Percentiles rank a stretch among this genome's conserved stretches.
These are phyloP conservation scores for Sporothrix dimorphospora DNA, from an alignment of 2,329 filamentous ascomycete genomes.

Conservation along the genomic window DNA sequence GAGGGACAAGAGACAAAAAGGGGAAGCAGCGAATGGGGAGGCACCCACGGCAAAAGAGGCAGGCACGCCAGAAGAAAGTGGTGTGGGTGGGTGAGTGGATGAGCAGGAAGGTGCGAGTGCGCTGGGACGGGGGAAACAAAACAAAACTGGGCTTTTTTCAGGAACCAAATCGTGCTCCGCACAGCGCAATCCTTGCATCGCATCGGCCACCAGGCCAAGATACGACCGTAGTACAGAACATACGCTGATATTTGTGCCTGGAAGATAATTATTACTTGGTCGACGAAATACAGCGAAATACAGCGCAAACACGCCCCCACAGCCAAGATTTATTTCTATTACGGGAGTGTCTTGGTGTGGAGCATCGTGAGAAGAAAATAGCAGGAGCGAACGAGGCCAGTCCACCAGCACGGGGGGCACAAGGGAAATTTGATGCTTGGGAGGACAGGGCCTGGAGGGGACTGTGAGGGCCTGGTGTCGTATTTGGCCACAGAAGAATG, in stretches of 20 bases:
- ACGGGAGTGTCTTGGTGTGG: slow-evolving; percentile 16
- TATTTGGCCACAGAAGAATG: slow-evolving; percentile 19
- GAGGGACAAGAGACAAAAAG: slow-evolving; percentile 38
- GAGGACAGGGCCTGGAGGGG: neutral
- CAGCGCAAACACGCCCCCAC: neutral
- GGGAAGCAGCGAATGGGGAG: slow-evolving; percentile 38
- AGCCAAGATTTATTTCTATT: slow-evolving; percentile 27
- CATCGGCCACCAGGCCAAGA: too few species aligned
- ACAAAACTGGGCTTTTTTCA: slow-evolving; percentile 13
- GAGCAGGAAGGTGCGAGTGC: slow-evolving; percentile 7
- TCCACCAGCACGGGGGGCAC: neutral
- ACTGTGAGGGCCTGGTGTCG: slow-evolving; percentile 19
- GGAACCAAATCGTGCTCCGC: neutral
- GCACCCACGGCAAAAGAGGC: slow-evolving; percentile 37
- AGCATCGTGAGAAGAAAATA: slow-evolving; percentile 3
- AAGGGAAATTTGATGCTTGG: slow-evolving; percentile 31
- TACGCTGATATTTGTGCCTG: too few species aligned
- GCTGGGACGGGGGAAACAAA: slow-evolving; percentile 17
- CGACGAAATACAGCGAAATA: neutral
- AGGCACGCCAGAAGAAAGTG: slow-evolving; percentile 4
- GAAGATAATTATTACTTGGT: neutral
- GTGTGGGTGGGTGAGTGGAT: slow-evolving; percentile 17
- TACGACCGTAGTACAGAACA: too few species aligned
- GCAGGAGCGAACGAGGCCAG: slow-evolving; percentile 20
- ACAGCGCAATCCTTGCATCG: neutral